Conservation (phyloP, 352 stramenopile species). For the Phytophthora capsici region DNA sequence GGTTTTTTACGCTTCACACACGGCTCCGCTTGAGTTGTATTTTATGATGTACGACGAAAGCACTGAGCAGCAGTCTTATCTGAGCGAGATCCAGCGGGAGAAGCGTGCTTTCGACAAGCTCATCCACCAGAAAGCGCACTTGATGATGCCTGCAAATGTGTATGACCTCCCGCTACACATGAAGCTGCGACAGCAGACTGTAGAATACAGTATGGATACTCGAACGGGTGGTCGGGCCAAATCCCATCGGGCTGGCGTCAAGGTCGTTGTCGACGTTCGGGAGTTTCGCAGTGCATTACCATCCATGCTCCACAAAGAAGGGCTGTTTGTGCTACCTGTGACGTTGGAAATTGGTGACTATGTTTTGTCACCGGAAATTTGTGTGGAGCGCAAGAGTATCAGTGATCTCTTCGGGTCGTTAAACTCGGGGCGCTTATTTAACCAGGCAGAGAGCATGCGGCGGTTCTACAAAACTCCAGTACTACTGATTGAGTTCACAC, state of each 20-base stretch:
- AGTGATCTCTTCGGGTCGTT: conserved; percentile 97
- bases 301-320: conserved; percentile 96
- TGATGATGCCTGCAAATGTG: conserved; percentile 90
- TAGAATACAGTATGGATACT: conserved; percentile 86
- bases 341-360: conserved; percentile 98
- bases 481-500: conserved; percentile 97
- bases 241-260: conserved; percentile 49
- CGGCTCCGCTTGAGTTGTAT: conserved; percentile 86
- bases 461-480: conserved; percentile 89
- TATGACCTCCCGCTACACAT: conserved; percentile 84
- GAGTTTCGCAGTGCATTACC: conserved; percentile 97
- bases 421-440: conserved; percentile 95
- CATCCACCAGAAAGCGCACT: conserved; percentile 95
- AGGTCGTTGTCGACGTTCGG: conserved; percentile 95
- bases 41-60: conserved; percentile 97
- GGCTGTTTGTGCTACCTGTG: conserved; percentile 92
- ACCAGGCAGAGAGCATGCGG: conserved; percentile 91
- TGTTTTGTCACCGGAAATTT: conserved; percentile 97
- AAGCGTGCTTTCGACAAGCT: conserved; percentile 96
- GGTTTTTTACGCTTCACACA: conserved; percentile 86
- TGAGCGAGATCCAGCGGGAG: conserved; percentile 95
- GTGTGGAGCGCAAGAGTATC: conserved; percentile 96
- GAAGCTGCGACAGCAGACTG: conserved; percentile 63
- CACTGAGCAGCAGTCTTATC: conserved; percentile 96
- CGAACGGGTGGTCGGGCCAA: conserved; percentile 66